Base-by-base conservation (phyloP, 2,329 filamentous ascomycete genomes). In the Verticillium longisporum region DNA sequence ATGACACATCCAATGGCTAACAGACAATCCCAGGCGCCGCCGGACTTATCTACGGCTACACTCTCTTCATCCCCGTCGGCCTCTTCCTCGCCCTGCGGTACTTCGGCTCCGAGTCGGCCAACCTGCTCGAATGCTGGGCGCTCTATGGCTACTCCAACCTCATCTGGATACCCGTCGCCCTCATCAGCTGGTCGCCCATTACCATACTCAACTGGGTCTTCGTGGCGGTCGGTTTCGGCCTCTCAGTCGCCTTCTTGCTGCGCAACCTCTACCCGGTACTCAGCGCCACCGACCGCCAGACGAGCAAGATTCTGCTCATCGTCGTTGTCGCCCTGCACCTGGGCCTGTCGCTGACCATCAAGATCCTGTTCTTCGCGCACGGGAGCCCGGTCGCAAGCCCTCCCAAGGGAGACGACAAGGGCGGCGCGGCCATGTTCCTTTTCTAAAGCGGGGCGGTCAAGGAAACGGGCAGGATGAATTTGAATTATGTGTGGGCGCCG, bases 141-240 rank as follows among this genome's bases (percentile, higher is more conserved):
- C 80, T 99, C 38, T 99, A 98, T 75, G 95, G 95, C 60, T 99
- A 99, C 80, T 86, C 90, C 61, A 99, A 99, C 78, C 80, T 99
- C 70, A 91, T 99, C 71, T 99, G 95, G 95, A 93, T 99, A 68
- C 91, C 90, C 2, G 93, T 99, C 54, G 93, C 95, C 56, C 78
- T 96, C 64, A 91, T 97, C 67, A 92, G 89, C 72, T 97, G 93
- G 90, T 94, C 90, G 65, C 89, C 90, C 59, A 79, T 97, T 68
- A 87, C 86, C 60, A 86, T 92, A 61, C 84, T 99, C 66, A 99
- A 99, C 79, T 98, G 91, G 84, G 85, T 92, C 18, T 96, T 99
- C 74, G 93, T 97, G 15, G 92, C 85, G 34, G 82, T 97, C 65
- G 92, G 92, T 37, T 94, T 94, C 73, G 91, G 84, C 53, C 77